phyloP scores from a whole-genome alignment of 2,329 filamentous ascomycete species.

The Fusarium albosuccineum region DNA sequence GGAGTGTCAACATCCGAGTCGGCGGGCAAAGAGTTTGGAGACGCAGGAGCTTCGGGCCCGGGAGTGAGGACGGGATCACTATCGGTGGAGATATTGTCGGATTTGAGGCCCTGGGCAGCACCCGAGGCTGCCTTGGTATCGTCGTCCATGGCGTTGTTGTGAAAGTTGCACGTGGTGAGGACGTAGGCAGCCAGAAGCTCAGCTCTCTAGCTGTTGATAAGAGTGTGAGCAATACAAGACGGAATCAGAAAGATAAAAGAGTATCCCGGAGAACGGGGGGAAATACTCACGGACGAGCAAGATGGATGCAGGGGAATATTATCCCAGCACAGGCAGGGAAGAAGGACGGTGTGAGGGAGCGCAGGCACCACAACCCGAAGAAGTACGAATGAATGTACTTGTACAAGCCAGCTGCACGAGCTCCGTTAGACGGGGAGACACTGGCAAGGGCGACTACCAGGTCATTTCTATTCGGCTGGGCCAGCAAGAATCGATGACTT shows the following conservation, averaged over 20 bases:
- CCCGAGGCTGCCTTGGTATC: slow-evolving; percentile 33
- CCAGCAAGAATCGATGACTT: slow-evolving; percentile 17
- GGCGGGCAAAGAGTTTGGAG: slow-evolving; percentile 58
- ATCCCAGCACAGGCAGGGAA: slow-evolving; percentile 3
- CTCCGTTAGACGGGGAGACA: slow-evolving; percentile 4
- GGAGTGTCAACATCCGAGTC: slow-evolving; percentile 64
- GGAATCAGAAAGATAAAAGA: neutral
- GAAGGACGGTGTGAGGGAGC: slow-evolving; percentile 20
- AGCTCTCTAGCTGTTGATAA: neutral
- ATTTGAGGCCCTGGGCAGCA: slow-evolving; percentile 35
- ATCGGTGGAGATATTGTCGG: slow-evolving; percentile 44
- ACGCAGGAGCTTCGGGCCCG: slow-evolving; percentile 54
- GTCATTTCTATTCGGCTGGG: slow-evolving; percentile 24
- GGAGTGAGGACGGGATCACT: slow-evolving; percentile 58
- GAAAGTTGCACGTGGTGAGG: slow-evolving; percentile 11
- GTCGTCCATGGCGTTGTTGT: slow-evolving; percentile 44
- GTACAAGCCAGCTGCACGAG: slow-evolving; percentile 24
- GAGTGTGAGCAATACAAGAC: neutral
- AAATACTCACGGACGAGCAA: slow-evolving; percentile 10
- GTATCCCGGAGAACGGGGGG: neutral
- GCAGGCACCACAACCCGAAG: slow-evolving; percentile 3
- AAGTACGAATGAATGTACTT: slow-evolving; percentile 8
- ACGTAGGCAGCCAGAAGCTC: neutral
- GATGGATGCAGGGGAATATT: neutral
- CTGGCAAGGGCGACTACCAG: neutral